phyloP scores from a whole-genome alignment of 805 yeast species.

The Torulaspora indica region DNA sequence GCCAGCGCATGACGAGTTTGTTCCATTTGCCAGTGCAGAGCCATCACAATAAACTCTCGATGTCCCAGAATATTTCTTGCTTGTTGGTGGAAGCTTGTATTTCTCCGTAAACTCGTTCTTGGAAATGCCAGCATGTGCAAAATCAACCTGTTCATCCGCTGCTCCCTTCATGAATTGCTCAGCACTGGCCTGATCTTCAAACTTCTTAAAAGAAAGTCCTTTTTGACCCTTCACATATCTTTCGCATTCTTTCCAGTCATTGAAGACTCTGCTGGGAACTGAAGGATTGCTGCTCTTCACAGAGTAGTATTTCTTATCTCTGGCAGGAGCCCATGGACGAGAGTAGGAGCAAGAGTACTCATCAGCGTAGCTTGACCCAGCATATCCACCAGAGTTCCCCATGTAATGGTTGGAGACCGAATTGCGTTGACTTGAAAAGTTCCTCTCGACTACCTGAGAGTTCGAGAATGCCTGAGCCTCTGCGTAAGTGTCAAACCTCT shows the following conservation, averaged over 20 bases:
- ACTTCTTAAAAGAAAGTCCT: slow-evolving; percentile 44
- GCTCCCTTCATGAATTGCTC: slow-evolving; percentile 27
- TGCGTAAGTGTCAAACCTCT: slow-evolving; percentile 44
- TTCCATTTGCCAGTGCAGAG: slow-evolving; percentile 61
- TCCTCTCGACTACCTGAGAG: background rate
- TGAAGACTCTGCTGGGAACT: slow-evolving; percentile 28
- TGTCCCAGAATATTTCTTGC: slow-evolving; percentile 5
- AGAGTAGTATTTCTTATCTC: slow-evolving; percentile 29
- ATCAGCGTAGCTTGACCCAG: background rate
- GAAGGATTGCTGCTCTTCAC: slow-evolving; percentile 32
- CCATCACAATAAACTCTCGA: slow-evolving; percentile 68
- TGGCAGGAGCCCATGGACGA: background rate
- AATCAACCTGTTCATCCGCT: slow-evolving; percentile 18
- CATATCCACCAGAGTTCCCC: background rate
- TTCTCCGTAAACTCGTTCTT: slow-evolving; percentile 13
- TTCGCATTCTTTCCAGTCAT: slow-evolving; percentile 36
- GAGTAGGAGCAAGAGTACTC: background rate
- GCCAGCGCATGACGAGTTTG: slow-evolving; percentile 42
- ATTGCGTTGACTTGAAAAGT: too few relatives aligned
- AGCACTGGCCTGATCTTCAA: slow-evolving; percentile 37
- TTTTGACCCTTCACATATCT: slow-evolving; percentile 29
- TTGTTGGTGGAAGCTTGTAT: slow-evolving; percentile 6
- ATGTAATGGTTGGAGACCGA: background rate
- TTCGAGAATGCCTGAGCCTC: slow-evolving; percentile 47
- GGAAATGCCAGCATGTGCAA: slow-evolving; percentile 19